Conservation (phyloP, 2,329 filamentous ascomycete genomes). For the Pleomassaria siparia region DNA sequence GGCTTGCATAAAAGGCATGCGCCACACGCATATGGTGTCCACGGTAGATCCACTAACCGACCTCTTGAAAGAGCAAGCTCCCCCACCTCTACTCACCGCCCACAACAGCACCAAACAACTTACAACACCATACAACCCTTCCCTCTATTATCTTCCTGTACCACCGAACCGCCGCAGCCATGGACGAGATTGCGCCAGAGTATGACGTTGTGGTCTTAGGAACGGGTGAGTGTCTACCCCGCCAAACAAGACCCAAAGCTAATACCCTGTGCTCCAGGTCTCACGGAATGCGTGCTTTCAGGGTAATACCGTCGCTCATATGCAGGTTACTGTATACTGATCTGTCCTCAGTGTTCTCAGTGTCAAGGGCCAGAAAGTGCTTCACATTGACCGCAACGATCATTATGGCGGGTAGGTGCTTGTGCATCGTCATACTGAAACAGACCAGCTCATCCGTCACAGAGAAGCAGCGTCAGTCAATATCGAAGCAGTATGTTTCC, state of each 20-base stretch:
- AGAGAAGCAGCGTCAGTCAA: slow-evolving; percentile 96
- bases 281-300: slow-evolving; percentile 98
- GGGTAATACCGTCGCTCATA: slow-evolving; percentile 62
- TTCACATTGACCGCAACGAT: slow-evolving; percentile 98
- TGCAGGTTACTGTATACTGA: slow-evolving; percentile 13
- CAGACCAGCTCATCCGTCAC: slow-evolving; percentile 26
- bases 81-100: slow-evolving; percentile 21
- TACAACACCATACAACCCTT: slow-evolving; percentile 2
- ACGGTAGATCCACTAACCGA: slow-evolving; percentile 22
- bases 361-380: slow-evolving; percentile 98
- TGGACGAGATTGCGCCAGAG: slow-evolving; percentile 98
- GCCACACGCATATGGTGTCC: slow-evolving; percentile 18
- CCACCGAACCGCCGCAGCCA: slow-evolving; percentile 50
- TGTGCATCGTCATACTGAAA: slow-evolving; percentile 10
- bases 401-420: slow-evolving; percentile 88
- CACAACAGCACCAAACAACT: neutral
- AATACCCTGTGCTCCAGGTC: slow-evolving; percentile 62
- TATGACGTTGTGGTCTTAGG: slow-evolving; percentile 99
- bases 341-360: slow-evolving; percentile 72
- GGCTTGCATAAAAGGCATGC: slow-evolving; percentile 15
- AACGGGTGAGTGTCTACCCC: slow-evolving; percentile 71
- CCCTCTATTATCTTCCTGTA: slow-evolving; percentile 9
- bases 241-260: slow-evolving; percentile 33
- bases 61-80: slow-evolving; percentile 25
- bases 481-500: slow-evolving; percentile 73